Base-by-base conservation (phyloP, 2,329 filamentous ascomycete species). In the Pseudogymnoascus sp. region DNA sequence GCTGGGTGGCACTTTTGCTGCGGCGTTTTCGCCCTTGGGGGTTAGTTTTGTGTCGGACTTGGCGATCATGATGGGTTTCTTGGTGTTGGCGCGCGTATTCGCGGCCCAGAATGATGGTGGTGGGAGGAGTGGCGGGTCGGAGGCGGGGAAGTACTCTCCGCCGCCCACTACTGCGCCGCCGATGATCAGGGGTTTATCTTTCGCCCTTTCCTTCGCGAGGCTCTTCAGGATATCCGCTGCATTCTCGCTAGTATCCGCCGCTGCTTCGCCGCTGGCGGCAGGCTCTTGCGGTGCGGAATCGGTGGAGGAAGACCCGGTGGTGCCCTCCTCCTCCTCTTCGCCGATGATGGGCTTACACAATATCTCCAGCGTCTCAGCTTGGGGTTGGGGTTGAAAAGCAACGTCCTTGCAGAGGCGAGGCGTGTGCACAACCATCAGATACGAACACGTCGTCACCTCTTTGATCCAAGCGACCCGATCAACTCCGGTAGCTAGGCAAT, bases 381-480 rank as follows among this genome's bases (percentile, higher is more conserved):
- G 25, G 28, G 49, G 9, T 12, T 55, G 49, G 6, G 49, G 49
- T 33, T 55, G 49, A 71, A 91, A 91, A 1, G 88, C 88, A n/a
- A 88, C 81, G 67, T 91, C 88, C 71, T 86, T 85, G 74, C 88
- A 91, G n/a, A 91, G 81, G 8, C 87, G 81, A 0, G 87, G 86
- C 0, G 88, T 91, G 71, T 90, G 86, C 62, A 91, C 83, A 7
- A 90, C 83, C 86, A 91, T 88, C 43, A 90, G 76, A 68, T 91
- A 91, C 28, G 86, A 83, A 73, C 88, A 91, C 21, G 86, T 90
- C 37, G 81, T 83, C 3, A 87, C 80, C 71, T 91, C 88, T 70
- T 90, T 90, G 73, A 91, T 90, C 78, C 87, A 85, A 21, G 84
- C 84, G 69, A 90, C 90, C 14, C 83, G 81, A 72, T 90, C 82